These are phyloP conservation scores for Hygrophila difformis DNA, from an alignment of 257 asterid species.

Conservation along the genomic window DNA sequence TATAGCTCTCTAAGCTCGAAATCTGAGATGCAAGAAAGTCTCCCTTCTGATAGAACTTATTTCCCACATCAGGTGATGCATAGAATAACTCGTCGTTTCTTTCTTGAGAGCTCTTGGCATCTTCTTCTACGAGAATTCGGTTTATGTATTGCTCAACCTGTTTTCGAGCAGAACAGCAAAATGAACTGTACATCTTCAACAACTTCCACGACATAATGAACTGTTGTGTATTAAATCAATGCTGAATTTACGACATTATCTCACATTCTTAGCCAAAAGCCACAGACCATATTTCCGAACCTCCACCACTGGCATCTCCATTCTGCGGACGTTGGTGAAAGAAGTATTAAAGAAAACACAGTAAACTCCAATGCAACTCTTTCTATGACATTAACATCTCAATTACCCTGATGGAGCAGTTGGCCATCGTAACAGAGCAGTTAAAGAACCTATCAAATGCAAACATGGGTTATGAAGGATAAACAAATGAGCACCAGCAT, in stretches of 20 bases:
- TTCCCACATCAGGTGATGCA: conserved; percentile 44
- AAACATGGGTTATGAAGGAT: too few species aligned
- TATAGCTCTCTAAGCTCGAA: conserved; percentile 39
- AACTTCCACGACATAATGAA: conserved; percentile 4
- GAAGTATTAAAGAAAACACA: conserved; percentile 17
- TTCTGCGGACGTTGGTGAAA: conserved; percentile 39
- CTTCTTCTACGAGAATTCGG: conserved; percentile 90
- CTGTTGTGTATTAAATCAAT: conserved; percentile 17
- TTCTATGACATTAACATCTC: conserved; percentile 15
- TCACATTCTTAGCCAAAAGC: conserved; percentile 87
- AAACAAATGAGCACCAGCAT: too few species aligned
- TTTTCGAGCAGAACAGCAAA: conserved; percentile 17
- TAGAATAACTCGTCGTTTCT: conserved; percentile 46
- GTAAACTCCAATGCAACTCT: conserved; percentile 5
- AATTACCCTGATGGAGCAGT: conserved; percentile 92
- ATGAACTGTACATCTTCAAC: background rate
- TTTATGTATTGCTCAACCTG: conserved; percentile 89
- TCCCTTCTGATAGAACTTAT: conserved; percentile 61
- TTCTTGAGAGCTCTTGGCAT: conserved; percentile 39
- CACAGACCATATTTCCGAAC: conserved; percentile 76
- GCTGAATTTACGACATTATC: too few species aligned
- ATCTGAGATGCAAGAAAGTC: conserved; percentile 67
- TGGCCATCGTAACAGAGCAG: conserved; percentile 95
- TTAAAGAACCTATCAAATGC: conserved; percentile 73
- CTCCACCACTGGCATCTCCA: conserved; percentile 98